Percentiles rank a stretch among this genome's conserved stretches.
These are phyloP conservation scores for Lasiosphaeria miniovina DNA, from an alignment of 495 filamentous ascomycete species.

Conservation along the genomic window DNA sequence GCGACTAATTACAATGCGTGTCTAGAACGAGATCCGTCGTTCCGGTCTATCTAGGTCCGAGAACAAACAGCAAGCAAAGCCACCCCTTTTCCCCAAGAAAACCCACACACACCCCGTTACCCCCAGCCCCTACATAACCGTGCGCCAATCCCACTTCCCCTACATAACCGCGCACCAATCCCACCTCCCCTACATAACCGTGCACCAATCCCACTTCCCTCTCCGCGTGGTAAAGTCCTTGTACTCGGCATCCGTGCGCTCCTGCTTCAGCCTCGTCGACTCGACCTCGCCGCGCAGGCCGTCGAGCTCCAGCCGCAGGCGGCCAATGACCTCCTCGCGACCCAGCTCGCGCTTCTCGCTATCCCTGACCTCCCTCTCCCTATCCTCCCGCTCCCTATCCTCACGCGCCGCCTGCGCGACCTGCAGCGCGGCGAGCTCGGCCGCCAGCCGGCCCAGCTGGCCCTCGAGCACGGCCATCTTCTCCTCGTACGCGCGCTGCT, in stretches of 20 bases:
- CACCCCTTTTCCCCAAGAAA: no score
- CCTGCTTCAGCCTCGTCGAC: conserved; percentile 14
- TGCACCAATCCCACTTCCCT: conserved; percentile 6
- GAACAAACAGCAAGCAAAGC: no score
- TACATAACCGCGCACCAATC: no score
- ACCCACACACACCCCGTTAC: no score
- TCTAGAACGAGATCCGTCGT: no score
- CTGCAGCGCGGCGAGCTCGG: background rate
- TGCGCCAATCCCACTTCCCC: no score
- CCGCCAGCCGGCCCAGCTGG: background rate
- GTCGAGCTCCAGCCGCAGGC: conserved; percentile 2
- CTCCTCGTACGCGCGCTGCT: conserved; percentile 8
- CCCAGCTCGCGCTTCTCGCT: conserved; percentile 2
- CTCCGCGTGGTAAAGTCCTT: conserved; percentile 6
- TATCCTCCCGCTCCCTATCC: background rate
- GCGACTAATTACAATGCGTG: no score
- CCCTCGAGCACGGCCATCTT: conserved; percentile 6
- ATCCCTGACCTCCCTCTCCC: background rate
- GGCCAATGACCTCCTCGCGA: conserved; percentile 1
- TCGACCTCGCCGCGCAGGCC: conserved; percentile 6
- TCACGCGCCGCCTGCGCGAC: background rate
- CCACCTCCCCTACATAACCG: conserved; percentile 7
- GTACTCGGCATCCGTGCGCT: conserved; percentile 12
- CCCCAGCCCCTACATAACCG: no score
- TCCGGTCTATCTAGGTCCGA: no score